phyloP scores from a whole-genome alignment of 2,329 filamentous ascomycete species.

The Cylindrodendrum hubeiense region DNA sequence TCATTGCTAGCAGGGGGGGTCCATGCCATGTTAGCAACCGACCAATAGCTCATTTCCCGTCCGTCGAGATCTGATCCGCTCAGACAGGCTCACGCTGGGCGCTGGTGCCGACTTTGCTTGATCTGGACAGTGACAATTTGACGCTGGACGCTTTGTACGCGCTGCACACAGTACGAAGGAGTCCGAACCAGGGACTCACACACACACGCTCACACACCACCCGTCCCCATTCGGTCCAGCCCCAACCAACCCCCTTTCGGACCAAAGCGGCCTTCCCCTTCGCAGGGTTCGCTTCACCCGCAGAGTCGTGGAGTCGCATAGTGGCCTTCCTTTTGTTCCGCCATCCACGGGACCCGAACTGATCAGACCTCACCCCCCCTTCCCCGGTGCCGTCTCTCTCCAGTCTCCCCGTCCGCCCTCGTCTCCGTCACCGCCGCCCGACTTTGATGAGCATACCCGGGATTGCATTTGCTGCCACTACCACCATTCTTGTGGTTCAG shows the following conservation, averaged over 20 bases:
- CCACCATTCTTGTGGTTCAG: not conserved
- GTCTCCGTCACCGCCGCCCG: conserved; percentile 21
- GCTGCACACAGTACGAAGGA: not conserved
- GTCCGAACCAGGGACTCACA: conserved; percentile 15
- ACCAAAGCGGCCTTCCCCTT: conserved; percentile 25
- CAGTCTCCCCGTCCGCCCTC: conserved; percentile 7
- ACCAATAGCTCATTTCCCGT: conserved; percentile 43
- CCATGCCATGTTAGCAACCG: conserved; percentile 31
- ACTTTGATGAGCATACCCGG: conserved; percentile 9
- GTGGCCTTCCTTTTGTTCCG: conserved; percentile 27
- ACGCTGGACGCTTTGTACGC: not conserved
- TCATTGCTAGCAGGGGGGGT: conserved; percentile 42
- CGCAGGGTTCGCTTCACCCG: conserved; percentile 29
- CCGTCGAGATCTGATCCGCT: conserved; percentile 28
- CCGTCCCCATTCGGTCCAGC: conserved; percentile 35
- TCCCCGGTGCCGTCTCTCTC: conserved; percentile 20
- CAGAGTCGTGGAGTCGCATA: conserved; percentile 27
- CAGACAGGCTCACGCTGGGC: conserved; percentile 3
- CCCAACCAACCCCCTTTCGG: conserved; percentile 44
- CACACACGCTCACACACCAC: conserved; percentile 16
- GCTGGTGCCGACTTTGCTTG: not conserved
- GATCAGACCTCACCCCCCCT: conserved; percentile 17
- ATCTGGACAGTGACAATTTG: not conserved
- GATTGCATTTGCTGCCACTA: not conserved
- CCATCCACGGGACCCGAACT: conserved; percentile 10